Base-by-base conservation (phyloP, 805 yeast species). In the Saturnispora quitensis region DNA sequence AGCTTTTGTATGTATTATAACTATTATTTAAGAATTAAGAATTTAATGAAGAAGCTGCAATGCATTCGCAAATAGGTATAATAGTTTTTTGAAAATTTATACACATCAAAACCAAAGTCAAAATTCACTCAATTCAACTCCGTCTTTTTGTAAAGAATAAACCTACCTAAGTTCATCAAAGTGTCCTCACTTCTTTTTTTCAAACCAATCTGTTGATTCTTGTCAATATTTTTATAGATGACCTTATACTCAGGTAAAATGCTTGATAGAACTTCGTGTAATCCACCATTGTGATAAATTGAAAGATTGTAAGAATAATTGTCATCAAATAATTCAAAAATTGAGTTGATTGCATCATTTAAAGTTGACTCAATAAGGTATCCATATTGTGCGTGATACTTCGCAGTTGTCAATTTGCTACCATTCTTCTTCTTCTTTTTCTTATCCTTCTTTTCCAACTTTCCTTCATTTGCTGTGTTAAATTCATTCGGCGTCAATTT, bases 281-380 rank as follows among this genome's bases (percentile, higher is more conserved):
- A 76, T 8, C 74, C 71, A 18, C 74, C 74, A 9, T 73, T 64
- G 25, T 84, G 86, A 65, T 84, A 91, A 1, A 86, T 76, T 3
- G 80, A 78, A 25, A 66, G 68, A 62, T 89, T 96, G 61, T 89
- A 89, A 15, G 72, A 75, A 59, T 73, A 84, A 36, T 76, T 76
- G 68, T 93, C 98, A 13, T 86, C 86, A 67, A 84, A 93, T 6
- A 89, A 72, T 54, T 89, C 97, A 66, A 80, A 88, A 5, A 89
- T 60, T 2, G 78, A 70, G 60, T 87, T 84, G 22, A 87, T 65
- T 25, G 83, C 69, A 55, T 84, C 91, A 40, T 81, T 65, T 5
- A 80, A 48, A 6, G 62, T 55, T 31, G 52, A 53, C 52, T 69
- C 70, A 22, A 66, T 49, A 13, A 56, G 36, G 34, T 59, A 60